Conservation (phyloP, 179 eudicot species). For the Beta corolliflora region DNA sequence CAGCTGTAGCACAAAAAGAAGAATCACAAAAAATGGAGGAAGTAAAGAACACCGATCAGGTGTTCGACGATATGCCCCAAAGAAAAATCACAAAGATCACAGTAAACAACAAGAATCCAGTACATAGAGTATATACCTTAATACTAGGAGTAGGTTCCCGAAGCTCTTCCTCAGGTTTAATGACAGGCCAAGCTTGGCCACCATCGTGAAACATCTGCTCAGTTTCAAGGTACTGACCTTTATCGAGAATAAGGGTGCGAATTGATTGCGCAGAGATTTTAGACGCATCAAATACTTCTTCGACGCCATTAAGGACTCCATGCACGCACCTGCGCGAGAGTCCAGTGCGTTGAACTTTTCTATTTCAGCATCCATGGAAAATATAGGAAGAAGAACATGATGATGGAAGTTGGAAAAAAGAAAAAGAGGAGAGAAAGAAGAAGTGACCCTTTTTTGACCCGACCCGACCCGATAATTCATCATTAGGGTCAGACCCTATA, state of each 20-base stretch:
- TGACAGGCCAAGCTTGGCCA: constrained; percentile 80
- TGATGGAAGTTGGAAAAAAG: too few relatives aligned
- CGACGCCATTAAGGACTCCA: constrained; percentile 80
- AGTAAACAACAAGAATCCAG: background rate
- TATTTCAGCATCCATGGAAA: too few relatives aligned
- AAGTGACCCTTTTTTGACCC: too few relatives aligned
- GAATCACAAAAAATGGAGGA: too few relatives aligned
- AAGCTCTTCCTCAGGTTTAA: constrained; percentile 70
- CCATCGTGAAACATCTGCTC: constrained; percentile 85
- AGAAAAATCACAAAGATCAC: background rate
- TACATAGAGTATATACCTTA: constrained; percentile 69
- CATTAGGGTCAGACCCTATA: too few relatives aligned
- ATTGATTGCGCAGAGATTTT: constrained; percentile 71
- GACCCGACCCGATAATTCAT: too few relatives aligned
- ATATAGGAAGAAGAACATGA: too few relatives aligned
- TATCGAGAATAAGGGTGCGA: constrained; percentile 62
- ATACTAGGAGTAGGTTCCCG: constrained; percentile 49
- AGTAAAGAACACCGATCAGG: background rate
- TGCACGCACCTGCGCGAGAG: constrained; percentile 65
- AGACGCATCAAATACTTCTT: constrained; percentile 76
- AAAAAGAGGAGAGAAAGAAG: too few relatives aligned
- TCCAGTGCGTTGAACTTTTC: constrained; percentile 87
- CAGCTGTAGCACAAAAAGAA: too few relatives aligned
- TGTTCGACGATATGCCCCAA: constrained; percentile 11
- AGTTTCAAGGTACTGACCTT: constrained; percentile 69